Percentiles rank a stretch among this genome's conserved stretches.
phyloP scores from a whole-genome alignment of 805 yeast genomes.

The Spathaspora hagerdaliae region DNA sequence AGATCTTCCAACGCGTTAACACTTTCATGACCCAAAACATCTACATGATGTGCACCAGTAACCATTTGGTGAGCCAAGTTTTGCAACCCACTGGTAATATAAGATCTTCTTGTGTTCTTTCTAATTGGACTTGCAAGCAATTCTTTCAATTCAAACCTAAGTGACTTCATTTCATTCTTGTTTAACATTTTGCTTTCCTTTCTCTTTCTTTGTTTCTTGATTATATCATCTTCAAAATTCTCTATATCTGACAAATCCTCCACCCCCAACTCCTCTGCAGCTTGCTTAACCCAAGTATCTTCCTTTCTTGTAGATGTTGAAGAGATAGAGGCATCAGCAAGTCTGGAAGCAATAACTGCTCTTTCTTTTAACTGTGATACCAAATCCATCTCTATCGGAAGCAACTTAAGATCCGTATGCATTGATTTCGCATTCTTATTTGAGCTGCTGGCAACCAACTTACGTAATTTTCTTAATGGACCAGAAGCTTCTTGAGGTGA shows the following conservation, averaged over 20 bases:
- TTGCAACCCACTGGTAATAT: constrained; percentile 72
- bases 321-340: constrained; percentile 70
- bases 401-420: constrained; percentile 52
- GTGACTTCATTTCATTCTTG: constrained; percentile 43
- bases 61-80: constrained; percentile 77
- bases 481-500: constrained; percentile 93
- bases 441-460: constrained; percentile 39
- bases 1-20: constrained; percentile 66
- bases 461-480: constrained; percentile 73
- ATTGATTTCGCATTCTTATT: constrained; percentile 21
- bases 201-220: constrained; percentile 59
- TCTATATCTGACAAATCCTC: constrained; percentile 66
- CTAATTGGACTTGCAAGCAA: constrained; percentile 53
- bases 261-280: constrained; percentile 89
- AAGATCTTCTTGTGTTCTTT: constrained; percentile 63
- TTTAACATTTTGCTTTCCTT: constrained; percentile 37
- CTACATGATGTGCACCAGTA: constrained; percentile 60
- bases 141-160: constrained; percentile 50
- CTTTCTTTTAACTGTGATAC: constrained; percentile 69
- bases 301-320: constrained; percentile 61
- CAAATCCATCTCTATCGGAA: constrained; percentile 76
- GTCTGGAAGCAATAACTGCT: constrained; percentile 60
- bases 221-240: constrained; percentile 56
- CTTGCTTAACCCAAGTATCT: constrained; percentile 77
- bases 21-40: constrained; percentile 66